Conservation (phyloP, 306 rosid species). For the Cucurbita maxima region DNA sequence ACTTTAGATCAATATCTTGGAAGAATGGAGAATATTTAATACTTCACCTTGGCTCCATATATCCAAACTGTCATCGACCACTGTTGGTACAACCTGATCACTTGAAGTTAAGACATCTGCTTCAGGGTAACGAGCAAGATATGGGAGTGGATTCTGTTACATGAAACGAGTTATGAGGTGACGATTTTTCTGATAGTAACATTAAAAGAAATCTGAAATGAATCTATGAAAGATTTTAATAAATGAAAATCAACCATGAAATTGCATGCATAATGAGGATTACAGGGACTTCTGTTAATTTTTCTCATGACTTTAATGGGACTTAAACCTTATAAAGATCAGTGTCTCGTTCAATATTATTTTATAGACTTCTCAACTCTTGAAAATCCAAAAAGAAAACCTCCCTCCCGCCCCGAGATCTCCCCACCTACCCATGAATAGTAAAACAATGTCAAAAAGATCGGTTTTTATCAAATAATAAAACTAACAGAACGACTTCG, state of each 20-base stretch:
- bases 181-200: constrained; percentile 5
- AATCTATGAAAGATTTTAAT: neutral
- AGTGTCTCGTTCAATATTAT: neutral
- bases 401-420: neutral
- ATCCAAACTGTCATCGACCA: constrained; percentile 80
- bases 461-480: neutral
- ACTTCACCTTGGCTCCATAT: constrained; percentile 59
- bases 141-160: constrained; percentile 91
- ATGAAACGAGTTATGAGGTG: constrained; percentile 18
- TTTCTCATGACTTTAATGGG: neutral
- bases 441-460: neutral
- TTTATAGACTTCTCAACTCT: neutral
- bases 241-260: neutral
- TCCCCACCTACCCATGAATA: neutral
- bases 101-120: constrained; percentile 95
- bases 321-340: neutral
- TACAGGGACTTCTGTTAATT: neutral
- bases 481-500: neutral
- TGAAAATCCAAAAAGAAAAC: neutral
- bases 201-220: neutral
- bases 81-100: constrained; percentile 87
- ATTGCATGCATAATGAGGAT: neutral
- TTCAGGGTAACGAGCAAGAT: constrained; percentile 71
- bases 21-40: neutral
- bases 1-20: neutral